Conservation (phyloP, 1,284 basidiomycete genomes). For the Jaminaea rosea region DNA sequence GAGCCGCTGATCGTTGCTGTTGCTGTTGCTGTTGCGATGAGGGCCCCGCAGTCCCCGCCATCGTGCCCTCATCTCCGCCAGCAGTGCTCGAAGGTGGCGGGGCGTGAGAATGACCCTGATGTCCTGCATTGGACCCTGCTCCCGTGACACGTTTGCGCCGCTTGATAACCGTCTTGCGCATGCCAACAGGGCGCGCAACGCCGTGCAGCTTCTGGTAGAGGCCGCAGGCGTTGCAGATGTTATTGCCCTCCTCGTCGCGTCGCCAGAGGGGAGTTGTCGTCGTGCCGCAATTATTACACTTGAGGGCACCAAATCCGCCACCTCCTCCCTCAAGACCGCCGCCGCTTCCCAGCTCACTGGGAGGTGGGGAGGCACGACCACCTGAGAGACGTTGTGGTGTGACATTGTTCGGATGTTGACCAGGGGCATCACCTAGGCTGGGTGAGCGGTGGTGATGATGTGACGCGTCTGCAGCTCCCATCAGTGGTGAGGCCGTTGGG, state of each 20-base stretch:
- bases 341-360: neutral
- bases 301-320: conserved; percentile 24
- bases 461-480: too few relatives aligned
- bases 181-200: conserved; percentile 87
- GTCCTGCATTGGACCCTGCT: neutral
- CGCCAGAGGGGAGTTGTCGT: conserved; percentile 82
- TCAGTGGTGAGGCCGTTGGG: neutral
- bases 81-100: neutral
- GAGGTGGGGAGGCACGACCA: neutral
- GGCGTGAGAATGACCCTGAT: neutral
- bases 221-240: conserved; percentile 76
- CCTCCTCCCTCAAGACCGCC: conserved; percentile 10
- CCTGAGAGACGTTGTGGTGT: neutral
- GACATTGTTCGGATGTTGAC: neutral
- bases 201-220: conserved; percentile 97
- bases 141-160: conserved; percentile 85
- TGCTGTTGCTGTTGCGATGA: neutral
- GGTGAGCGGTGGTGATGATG: too few relatives aligned
- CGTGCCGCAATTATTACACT: conserved; percentile 77
- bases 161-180: conserved; percentile 99
- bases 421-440: too few relatives aligned
- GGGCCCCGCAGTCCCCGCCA: neutral
- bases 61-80: neutral
- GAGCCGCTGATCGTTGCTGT: neutral
- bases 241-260: conserved; percentile 82